Evolutionary conservation across 1,284 basidiomycete species (phyloP).

Genomic region (Trichosporon inkin): DNA sequence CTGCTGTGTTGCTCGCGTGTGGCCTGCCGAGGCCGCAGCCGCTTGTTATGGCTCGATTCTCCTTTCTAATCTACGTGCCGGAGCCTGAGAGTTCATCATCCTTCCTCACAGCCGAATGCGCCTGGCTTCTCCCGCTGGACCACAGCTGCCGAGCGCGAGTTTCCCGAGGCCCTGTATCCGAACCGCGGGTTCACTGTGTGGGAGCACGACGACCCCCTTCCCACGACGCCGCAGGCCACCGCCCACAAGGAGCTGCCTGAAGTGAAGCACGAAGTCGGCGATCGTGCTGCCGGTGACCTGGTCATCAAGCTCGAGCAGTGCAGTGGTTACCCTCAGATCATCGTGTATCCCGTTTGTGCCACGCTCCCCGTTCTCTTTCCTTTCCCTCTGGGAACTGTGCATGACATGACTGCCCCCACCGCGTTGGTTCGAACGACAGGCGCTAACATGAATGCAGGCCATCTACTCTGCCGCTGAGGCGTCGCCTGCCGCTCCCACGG

Average conservation of each 20-base stretch:
- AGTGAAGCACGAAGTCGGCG: neutral
- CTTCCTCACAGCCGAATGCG: neutral
- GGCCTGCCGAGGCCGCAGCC: neutral
- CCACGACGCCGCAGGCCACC: neutral
- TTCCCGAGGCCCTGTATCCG: constrained; percentile 34
- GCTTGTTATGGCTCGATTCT: neutral
- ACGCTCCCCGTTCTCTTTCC: constrained; percentile 1
- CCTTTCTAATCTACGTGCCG: neutral
- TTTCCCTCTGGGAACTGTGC: constrained; percentile 21
- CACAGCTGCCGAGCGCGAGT: constrained; percentile 31
- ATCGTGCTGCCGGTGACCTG: constrained; percentile 2
- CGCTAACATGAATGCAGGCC: constrained; percentile 29
- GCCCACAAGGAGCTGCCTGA: neutral
- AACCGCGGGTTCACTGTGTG: constrained; percentile 40
- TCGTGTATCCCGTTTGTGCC: constrained; percentile 15
- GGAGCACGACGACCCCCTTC: constrained; percentile 20
- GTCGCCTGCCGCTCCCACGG: constrained; percentile 27
- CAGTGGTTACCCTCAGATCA: neutral
- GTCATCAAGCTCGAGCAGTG: constrained; percentile 9
- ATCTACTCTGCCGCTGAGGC: constrained; percentile 38
- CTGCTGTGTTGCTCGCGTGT: neutral
- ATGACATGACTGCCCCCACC: constrained; percentile 21
- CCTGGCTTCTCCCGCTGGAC: constrained; percentile 36
- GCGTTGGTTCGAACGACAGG: neutral
- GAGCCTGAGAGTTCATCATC: neutral